phyloP scores from a whole-genome alignment of 2,329 filamentous ascomycete species.

The Epichloe brachyelytri region DNA sequence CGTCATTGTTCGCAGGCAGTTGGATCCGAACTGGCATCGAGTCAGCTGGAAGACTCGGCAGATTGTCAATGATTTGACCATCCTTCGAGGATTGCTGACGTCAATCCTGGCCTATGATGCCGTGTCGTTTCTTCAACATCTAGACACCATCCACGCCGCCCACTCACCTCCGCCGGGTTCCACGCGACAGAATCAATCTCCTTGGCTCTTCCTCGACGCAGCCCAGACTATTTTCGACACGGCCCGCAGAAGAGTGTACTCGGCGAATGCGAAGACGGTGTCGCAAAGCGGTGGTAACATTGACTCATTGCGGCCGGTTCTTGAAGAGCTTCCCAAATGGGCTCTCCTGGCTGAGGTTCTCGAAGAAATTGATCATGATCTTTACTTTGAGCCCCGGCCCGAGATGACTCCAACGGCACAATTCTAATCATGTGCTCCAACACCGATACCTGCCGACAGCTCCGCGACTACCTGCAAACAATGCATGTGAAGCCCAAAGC shows the following conservation, averaged over 20 bases:
- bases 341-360: slow-evolving; percentile 74
- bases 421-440: slow-evolving; percentile 95
- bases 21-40: slow-evolving; percentile 95
- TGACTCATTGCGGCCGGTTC: slow-evolving; percentile 59
- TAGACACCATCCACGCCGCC: slow-evolving; percentile 87
- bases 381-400: slow-evolving; percentile 69
- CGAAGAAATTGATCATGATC: slow-evolving; percentile 83
- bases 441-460: slow-evolving; percentile 69
- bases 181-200: slow-evolving; percentile 77
- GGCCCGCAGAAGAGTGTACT: slow-evolving; percentile 78
- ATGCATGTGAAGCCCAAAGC: slow-evolving; percentile 61
- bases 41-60: slow-evolving; percentile 91
- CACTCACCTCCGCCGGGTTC: slow-evolving; percentile 81
- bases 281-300: slow-evolving; percentile 30
- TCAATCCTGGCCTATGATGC: slow-evolving; percentile 75
- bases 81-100: slow-evolving; percentile 72
- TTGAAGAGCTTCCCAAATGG: slow-evolving; percentile 97
- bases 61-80: slow-evolving; percentile 78
- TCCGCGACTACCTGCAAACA: slow-evolving; percentile 81
- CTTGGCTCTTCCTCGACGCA: slow-evolving; percentile 92
- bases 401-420: slow-evolving; percentile 79
- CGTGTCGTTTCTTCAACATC: slow-evolving; percentile 80
- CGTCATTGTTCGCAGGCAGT: slow-evolving; percentile 69
- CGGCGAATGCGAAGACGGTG: slow-evolving; percentile 46
- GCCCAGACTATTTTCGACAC: slow-evolving; percentile 90